Base-by-base conservation (phyloP, 225 moss, liverwort and hornwort genomes). In the Polytrichum formosum region DNA sequence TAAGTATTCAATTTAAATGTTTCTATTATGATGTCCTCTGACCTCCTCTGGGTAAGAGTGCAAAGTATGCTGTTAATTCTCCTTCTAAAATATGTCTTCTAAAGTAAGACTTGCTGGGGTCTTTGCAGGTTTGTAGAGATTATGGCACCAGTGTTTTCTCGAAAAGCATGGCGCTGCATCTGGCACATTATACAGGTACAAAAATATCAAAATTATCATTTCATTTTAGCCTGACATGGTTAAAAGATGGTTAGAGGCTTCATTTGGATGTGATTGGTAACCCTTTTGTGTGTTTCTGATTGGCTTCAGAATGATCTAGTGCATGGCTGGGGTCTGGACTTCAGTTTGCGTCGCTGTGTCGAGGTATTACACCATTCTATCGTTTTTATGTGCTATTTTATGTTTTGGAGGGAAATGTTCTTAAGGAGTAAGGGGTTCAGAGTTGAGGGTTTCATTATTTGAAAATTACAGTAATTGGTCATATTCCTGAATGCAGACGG, bases 251-350 rank as follows among this genome's bases (percentile, higher is more conserved):
- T 16, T 46, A 31, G 31, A 7, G 31, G 16, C 1, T 46, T 46
- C 16, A 46, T 46, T 16, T 0, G 0, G 46, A 46, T 46, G 46
- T 3, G 46, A 46, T 46, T 46, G 46, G 46, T 46, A 46, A 46
- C 46, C 46, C 46, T 46, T 46, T 46, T 46, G 46, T 46, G 46
- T 46, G 46, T 46, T 46, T 46, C 16, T 60, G 68, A 26, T 69
- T 87, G 73, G 53, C 54, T 87, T 67, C 92, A 98, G 97, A 98
- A 94, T 84, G 98, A 98, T 73, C 89, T 98, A 75, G 77, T 98
- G 55, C 98, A 98, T 79, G 98, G 98, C 70, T 98, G 98, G 98
- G 98, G 98, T 26, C 85, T 98, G 66, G 98, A 98, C 81, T 94
- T 98, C 73, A 92, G 91, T 77, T 67, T 98, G 85, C 88, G 92